Evolutionary conservation across 345 rosid species (phyloP).

Genomic region (Iberis pinnata): DNA sequence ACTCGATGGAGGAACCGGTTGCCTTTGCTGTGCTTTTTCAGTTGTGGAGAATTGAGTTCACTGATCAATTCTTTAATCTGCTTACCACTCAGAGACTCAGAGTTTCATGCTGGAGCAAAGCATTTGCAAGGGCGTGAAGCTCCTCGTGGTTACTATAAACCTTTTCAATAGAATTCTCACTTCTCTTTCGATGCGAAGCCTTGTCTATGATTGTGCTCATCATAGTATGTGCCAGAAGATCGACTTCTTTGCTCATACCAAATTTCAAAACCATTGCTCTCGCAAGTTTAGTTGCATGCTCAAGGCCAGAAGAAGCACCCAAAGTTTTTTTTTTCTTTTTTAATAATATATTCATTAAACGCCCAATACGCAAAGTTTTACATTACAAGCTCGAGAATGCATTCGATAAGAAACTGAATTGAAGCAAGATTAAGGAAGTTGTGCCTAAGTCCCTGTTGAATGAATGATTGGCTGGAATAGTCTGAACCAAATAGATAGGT

Average conservation of each 20-base stretch:
- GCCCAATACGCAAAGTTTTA: too few relatives aligned
- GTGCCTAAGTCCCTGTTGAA: too few relatives aligned
- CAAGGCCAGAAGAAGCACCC: slow-evolving; percentile 73
- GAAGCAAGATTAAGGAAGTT: too few relatives aligned
- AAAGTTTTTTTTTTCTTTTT: too few relatives aligned
- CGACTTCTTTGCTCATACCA: slow-evolving; percentile 92
- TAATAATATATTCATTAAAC: too few relatives aligned
- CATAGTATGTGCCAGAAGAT: slow-evolving; percentile 63
- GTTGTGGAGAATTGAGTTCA: slow-evolving; percentile 54
- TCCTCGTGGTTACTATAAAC: slow-evolving; percentile 82
- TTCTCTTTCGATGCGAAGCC: slow-evolving; percentile 84
- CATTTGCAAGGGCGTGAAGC: slow-evolving; percentile 74
- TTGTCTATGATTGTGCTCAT: slow-evolving; percentile 86
- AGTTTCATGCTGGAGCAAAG: slow-evolving; percentile 73
- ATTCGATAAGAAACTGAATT: too few relatives aligned
- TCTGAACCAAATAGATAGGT: too few relatives aligned
- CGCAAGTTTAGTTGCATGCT: slow-evolving; percentile 75
- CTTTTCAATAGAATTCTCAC: slow-evolving; percentile 55
- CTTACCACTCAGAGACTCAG: slow-evolving; percentile 62
- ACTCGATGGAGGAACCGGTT: slow-evolving; percentile 65
- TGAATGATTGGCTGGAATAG: too few relatives aligned
- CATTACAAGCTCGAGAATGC: too few relatives aligned
- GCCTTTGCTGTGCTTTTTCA: slow-evolving; percentile 49
- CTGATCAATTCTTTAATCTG: slow-evolving; percentile 70
- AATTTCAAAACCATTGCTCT: slow-evolving; percentile 81